Evolutionary conservation across 2,329 filamentous ascomycete genomes (phyloP).

Genomic region (Penicillium thymicola): DNA sequence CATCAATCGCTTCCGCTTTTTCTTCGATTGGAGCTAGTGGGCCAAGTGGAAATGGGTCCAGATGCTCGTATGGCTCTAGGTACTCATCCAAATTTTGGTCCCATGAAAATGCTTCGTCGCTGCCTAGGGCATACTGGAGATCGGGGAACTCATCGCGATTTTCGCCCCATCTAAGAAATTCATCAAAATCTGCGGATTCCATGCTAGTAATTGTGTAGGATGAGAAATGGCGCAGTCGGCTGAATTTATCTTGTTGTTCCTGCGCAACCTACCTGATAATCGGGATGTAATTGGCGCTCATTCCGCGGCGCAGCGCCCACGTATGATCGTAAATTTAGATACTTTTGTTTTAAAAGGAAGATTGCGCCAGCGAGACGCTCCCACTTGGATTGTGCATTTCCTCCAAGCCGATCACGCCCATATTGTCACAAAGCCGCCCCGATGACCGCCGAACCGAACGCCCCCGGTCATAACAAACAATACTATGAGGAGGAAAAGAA

Average conservation of each 20-base stretch:
- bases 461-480: constrained; percentile 5
- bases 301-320: background rate
- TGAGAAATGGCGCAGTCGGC: background rate
- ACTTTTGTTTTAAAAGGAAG: background rate
- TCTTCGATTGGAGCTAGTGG: background rate
- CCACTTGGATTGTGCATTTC: background rate
- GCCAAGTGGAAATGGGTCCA: background rate
- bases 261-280: background rate
- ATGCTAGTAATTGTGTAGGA: background rate
- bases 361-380: background rate
- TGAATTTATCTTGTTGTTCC: background rate
- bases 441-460: background rate
- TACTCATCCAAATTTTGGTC: background rate
- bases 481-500: constrained; percentile 5
- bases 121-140: background rate
- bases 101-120: background rate
- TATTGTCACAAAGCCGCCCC: background rate
- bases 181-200: background rate
- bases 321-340: background rate
- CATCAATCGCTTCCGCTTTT: background rate
- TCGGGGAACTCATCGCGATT: background rate
- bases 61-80: background rate
- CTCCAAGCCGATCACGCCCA: background rate
- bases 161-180: background rate
- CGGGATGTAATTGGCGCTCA: background rate